These are phyloP conservation scores for Trypanosoma platydactyli DNA, from an alignment of 208 protist species.

Conservation along the genomic window DNA sequence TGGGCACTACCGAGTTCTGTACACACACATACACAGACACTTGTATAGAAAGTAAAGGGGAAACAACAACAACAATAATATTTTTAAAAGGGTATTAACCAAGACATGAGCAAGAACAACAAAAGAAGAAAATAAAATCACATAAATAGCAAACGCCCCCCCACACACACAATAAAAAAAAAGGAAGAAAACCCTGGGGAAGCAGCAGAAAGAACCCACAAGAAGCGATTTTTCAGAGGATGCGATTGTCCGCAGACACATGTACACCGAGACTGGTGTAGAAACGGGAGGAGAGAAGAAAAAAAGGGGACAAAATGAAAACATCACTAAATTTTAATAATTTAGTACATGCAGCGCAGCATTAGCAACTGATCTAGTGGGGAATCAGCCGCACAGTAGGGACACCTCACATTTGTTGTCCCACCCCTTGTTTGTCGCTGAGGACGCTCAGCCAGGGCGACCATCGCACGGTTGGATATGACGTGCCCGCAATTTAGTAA, in stretches of 20 bases:
- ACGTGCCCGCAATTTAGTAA: constrained; percentile 79
- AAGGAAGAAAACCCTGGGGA: no score
- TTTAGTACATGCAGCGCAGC: constrained; percentile 57
- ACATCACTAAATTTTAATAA: neutral
- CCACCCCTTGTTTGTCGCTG: constrained; percentile 28
- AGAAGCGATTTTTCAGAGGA: no score
- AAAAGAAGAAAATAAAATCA: no score
- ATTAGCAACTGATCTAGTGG: constrained; percentile 37
- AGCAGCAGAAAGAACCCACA: no score
- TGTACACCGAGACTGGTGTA: no score
- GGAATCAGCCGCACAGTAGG: constrained; percentile 64
- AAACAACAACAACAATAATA: constrained; percentile 10
- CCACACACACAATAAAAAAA: no score
- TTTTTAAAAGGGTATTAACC: no score
- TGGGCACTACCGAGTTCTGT: neutral
- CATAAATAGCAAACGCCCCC: no score
- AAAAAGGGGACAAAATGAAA: constrained; percentile 7
- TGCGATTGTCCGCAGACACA: no score
- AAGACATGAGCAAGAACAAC: constrained; percentile 5
- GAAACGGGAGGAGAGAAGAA: constrained; percentile 2
- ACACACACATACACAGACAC: neutral
- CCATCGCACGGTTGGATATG: constrained; percentile 57
- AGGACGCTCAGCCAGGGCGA: constrained; percentile 32
- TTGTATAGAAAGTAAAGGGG: constrained; percentile 8
- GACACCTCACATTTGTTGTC: constrained; percentile 45